phyloP scores from a whole-genome alignment of 2,329 filamentous ascomycete genomes.

The Aspergillus intermedius region DNA sequence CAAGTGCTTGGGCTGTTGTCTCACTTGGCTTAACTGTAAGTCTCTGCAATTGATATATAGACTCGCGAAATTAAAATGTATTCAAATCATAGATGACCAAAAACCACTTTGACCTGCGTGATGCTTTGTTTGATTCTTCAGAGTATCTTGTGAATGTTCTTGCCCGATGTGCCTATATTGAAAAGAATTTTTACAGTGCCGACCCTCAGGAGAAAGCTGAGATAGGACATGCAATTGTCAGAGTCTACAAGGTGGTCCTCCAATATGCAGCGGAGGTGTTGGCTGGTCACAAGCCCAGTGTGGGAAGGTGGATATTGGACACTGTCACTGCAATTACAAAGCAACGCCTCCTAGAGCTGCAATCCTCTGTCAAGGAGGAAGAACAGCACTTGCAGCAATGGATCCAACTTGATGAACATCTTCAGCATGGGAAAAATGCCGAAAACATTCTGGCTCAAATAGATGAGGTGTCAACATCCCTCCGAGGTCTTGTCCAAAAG shows the following conservation, averaged over 20 bases:
- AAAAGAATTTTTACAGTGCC: conserved; percentile 8
- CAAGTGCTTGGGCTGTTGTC: conserved; percentile 11
- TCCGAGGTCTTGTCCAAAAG: not conserved
- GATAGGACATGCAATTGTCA: conserved; percentile 3
- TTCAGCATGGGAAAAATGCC: conserved; percentile 2
- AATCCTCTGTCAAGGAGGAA: conserved; percentile 8
- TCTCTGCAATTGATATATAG: not conserved
- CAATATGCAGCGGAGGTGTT: conserved; percentile 6
- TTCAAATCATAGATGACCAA: conserved; percentile 7
- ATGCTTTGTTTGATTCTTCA: conserved; percentile 12
- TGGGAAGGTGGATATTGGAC: conserved; percentile 5
- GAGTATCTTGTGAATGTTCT: conserved; percentile 10
- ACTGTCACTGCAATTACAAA: conserved; percentile 7
- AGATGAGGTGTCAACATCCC: not conserved
- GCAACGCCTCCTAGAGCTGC: conserved; percentile 8
- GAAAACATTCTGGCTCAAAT: conserved; percentile 6
- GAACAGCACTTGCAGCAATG: conserved; percentile 4
- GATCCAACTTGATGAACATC: conserved; percentile 5
- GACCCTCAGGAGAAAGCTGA: not conserved
- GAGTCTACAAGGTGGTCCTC: conserved; percentile 11
- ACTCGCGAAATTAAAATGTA: not conserved
- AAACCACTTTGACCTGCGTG: conserved; percentile 6
- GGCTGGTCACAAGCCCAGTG: not conserved
- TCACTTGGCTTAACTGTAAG: conserved; percentile 13
- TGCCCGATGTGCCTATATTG: conserved; percentile 8